Conservation (phyloP, 345 rosid species). For the Populus alba region DNA sequence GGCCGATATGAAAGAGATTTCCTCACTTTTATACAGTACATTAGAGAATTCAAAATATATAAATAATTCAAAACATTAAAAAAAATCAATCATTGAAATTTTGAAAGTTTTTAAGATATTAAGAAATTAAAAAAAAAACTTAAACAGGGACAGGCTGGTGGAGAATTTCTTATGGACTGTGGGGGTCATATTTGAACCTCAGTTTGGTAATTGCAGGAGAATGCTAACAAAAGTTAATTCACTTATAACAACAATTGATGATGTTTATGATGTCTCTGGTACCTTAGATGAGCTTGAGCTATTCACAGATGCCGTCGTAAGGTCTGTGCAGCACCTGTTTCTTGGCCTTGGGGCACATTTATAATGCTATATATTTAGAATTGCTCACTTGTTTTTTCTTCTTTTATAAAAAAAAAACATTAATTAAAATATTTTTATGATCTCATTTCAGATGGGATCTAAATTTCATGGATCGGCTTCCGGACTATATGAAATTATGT, state of each 20-base stretch:
- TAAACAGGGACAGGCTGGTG: conserved; percentile 10
- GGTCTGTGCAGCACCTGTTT: neutral
- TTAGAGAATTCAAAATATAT: too few species aligned
- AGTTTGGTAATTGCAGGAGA: conserved; percentile 6
- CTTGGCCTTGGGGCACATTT: too few species aligned
- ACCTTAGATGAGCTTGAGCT: too few species aligned
- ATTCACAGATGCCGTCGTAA: neutral
- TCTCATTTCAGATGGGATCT: neutral
- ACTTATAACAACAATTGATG: too few species aligned
- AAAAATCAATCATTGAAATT: too few species aligned
- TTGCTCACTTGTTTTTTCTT: neutral
- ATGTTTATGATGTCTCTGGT: too few species aligned
- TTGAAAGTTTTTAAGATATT: too few species aligned
- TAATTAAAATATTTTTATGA: neutral
- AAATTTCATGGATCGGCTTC: neutral
- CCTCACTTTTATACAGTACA: too few species aligned
- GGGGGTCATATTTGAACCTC: conserved; percentile 1
- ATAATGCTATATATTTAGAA: too few species aligned
- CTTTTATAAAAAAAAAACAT: neutral
- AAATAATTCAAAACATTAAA: too few species aligned
- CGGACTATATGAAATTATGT: neutral
- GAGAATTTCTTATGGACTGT: conserved; percentile 12
- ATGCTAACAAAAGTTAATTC: neutral
- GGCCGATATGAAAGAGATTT: too few species aligned
- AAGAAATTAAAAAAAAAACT: too few species aligned